Evolutionary conservation across 106 monocot species (phyloP).

Genomic region (Phalaenopsis equestris): DNA sequence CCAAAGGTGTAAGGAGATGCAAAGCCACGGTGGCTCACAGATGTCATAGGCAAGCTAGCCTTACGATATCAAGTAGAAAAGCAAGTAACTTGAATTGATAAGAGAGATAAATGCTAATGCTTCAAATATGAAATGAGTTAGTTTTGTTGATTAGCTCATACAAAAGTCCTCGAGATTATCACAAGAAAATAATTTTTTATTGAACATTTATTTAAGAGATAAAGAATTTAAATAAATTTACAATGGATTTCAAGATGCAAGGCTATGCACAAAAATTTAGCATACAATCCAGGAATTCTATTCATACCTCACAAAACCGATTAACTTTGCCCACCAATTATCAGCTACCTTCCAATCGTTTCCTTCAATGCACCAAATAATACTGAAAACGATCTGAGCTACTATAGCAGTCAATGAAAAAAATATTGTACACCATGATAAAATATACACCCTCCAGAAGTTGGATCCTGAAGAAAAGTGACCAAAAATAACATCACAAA

Average conservation of each 20-base stretch:
- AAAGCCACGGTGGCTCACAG: no score
- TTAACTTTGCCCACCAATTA: constrained; percentile 62
- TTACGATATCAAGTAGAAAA: no score
- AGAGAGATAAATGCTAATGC: no score
- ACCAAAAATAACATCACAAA: not conserved
- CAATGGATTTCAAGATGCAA: constrained; percentile 1
- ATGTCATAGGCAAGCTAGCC: no score
- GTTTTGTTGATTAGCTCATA: no score
- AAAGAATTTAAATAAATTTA: not conserved
- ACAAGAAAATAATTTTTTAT: no score
- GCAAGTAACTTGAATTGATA: no score
- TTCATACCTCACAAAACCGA: constrained; percentile 76
- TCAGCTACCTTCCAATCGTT: constrained; percentile 36
- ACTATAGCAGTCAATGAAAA: constrained; percentile 57
- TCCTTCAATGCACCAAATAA: constrained; percentile 71
- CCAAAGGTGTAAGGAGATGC: no score
- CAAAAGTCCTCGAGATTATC: no score
- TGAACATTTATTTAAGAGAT: no score
- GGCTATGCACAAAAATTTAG: not conserved
- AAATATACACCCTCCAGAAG: constrained; percentile 32
- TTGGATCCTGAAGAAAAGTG: not conserved
- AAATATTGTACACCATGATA: constrained; percentile 50
- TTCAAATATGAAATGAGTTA: no score
- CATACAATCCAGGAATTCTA: not conserved
- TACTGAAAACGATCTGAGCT: constrained; percentile 53